Percentiles rank a stretch among this genome's conserved stretches.
phyloP scores from a whole-genome alignment of 2,329 filamentous ascomycete genomes.

The Conoideocrella luteorostrata region DNA sequence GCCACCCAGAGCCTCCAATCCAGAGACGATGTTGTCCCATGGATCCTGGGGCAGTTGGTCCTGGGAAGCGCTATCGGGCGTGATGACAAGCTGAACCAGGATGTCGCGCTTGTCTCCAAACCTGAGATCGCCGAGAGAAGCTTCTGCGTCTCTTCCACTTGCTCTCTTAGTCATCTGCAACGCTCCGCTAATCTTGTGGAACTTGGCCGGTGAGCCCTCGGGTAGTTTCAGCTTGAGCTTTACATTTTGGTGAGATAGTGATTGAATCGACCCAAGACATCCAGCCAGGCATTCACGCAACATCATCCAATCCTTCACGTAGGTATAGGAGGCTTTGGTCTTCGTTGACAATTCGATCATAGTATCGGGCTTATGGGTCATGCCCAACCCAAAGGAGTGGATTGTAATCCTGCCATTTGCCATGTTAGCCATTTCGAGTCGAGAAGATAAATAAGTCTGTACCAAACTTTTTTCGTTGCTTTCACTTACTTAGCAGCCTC shows the following conservation, averaged over 20 bases:
- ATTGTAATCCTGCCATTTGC: constrained; percentile 71
- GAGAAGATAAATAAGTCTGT: not conserved
- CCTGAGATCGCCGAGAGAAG: constrained; percentile 80
- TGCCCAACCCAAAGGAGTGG: constrained; percentile 90
- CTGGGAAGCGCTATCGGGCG: constrained; percentile 74
- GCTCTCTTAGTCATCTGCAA: constrained; percentile 95
- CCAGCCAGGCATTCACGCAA: constrained; percentile 91
- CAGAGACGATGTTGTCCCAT: constrained; percentile 96
- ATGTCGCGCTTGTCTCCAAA: constrained; percentile 95
- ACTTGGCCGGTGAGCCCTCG: constrained; percentile 94
- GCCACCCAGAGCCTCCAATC: constrained; percentile 85
- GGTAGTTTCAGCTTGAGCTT: constrained; percentile 91
- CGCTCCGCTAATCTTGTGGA: constrained; percentile 96
- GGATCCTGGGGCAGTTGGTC: constrained; percentile 87
- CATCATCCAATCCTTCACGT: constrained; percentile 99
- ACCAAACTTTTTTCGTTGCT: no score
- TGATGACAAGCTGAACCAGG: constrained; percentile 86
- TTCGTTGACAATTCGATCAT: constrained; percentile 96
- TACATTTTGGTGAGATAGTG: constrained; percentile 95
- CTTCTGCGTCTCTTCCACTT: constrained; percentile 89
- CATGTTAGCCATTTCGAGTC: no score
- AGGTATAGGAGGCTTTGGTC: constrained; percentile 95
- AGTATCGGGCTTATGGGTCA: constrained; percentile 96
- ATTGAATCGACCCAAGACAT: constrained; percentile 85
- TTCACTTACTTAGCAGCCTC: constrained; percentile 90